phyloP scores from a whole-genome alignment of 176 grass and related monocot species.

The Oryza meridionalis region DNA sequence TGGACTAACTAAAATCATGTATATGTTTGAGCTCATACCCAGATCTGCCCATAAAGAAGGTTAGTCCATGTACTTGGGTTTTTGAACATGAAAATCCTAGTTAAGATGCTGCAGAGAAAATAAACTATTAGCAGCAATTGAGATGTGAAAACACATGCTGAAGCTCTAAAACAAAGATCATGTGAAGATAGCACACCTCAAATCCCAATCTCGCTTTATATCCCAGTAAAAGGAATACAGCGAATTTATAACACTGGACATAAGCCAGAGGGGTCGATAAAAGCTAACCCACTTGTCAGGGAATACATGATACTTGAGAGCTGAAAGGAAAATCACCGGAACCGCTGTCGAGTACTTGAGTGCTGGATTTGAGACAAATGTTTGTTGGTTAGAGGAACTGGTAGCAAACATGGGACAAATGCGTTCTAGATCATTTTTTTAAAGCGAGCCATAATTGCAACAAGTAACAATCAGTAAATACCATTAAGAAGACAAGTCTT shows the following conservation, averaged over 20 bases:
- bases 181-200: conserved; percentile 59
- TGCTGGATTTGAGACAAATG: conserved; percentile 54
- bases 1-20: conserved; percentile 16
- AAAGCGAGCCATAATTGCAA: conserved; percentile 7
- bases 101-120: conserved; percentile 67
- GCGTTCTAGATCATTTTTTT: background rate
- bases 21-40: conserved; percentile 55
- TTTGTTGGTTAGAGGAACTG: conserved; percentile 25
- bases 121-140: conserved; percentile 36
- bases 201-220: conserved; percentile 94
- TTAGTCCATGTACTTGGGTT: conserved; percentile 64
- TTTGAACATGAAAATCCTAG: conserved; percentile 94
- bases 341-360: conserved; percentile 95
- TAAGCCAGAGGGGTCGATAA: conserved; percentile 90
- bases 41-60: conserved; percentile 66
- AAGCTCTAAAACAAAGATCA: background rate
- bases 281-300: conserved; percentile 74
- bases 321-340: conserved; percentile 92
- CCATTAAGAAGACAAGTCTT: conserved; percentile 89
- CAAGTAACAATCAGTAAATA: conserved; percentile 45
- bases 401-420: background rate
- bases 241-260: conserved; percentile 85
- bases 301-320: conserved; percentile 92
- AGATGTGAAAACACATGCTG: conserved; percentile 9
- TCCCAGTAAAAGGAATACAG: conserved; percentile 99